These are phyloP conservation scores for Hymenoscyphus infarciens DNA, from an alignment of 2,329 filamentous ascomycete species.

Conservation along the genomic window DNA sequence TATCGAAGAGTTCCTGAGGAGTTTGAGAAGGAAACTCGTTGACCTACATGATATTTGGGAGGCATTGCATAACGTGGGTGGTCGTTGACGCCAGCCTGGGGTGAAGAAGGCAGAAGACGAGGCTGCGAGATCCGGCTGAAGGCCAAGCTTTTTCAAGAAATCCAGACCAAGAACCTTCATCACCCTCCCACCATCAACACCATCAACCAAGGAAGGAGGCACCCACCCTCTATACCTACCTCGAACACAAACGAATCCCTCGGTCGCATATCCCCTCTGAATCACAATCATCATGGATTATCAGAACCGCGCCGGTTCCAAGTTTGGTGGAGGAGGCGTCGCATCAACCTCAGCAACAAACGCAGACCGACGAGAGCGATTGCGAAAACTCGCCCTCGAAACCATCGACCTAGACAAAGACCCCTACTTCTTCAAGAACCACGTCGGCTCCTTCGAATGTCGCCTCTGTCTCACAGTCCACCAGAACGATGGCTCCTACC, in stretches of 20 bases:
- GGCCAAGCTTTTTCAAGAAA: conserved; percentile 16
- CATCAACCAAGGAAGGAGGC: not conserved
- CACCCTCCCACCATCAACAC: not conserved
- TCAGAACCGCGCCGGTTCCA: conserved; percentile 92
- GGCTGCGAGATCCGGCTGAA: conserved; percentile 11
- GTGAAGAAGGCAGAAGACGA: conserved; percentile 26
- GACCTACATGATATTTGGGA: conserved; percentile 50
- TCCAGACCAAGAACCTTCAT: conserved; percentile 3
- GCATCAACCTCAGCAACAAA: conserved; percentile 92
- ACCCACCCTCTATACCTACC: not conserved
- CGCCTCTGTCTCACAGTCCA: conserved; percentile 95
- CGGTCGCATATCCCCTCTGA: not conserved
- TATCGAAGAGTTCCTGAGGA: conserved; percentile 83
- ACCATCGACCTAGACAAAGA: conserved; percentile 99
- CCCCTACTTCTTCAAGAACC: conserved; percentile 99
- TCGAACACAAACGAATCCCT: not conserved
- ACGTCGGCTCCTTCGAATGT: conserved; percentile 97
- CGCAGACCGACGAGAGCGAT: conserved; percentile 92
- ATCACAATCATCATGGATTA: conserved; percentile 57
- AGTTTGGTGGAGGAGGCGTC: conserved; percentile 96
- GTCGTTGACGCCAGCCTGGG: conserved; percentile 5
- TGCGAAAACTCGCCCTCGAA: conserved; percentile 96
- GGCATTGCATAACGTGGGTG: conserved; percentile 20
- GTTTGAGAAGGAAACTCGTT: conserved; percentile 76
- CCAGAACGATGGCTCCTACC: conserved; percentile 98